Percentiles rank a stretch among this genome's conserved stretches.
Conservation (phyloP, 441 rosid species). For the Bocquillonia castaneifolia region DNA sequence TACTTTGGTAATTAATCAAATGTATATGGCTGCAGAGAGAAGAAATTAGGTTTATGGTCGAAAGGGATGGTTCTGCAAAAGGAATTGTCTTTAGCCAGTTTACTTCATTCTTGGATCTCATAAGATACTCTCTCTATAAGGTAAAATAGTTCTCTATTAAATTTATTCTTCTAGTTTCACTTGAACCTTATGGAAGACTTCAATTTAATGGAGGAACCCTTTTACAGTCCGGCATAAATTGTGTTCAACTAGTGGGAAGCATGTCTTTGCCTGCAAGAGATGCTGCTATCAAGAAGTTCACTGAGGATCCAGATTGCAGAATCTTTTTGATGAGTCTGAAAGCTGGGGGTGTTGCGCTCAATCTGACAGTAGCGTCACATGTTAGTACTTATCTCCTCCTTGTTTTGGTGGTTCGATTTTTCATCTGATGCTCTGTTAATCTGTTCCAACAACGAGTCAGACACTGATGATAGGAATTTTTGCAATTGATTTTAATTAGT, state of each 20-base stretch:
- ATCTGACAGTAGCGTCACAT: slow-evolving; percentile 92
- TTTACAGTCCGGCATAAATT: slow-evolving; percentile 68
- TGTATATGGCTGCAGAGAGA: slow-evolving; percentile 60
- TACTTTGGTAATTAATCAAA: slow-evolving; percentile 4
- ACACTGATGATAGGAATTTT: not conserved
- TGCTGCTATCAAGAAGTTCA: slow-evolving; percentile 75
- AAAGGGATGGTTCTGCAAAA: slow-evolving; percentile 96
- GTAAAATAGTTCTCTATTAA: slow-evolving; percentile 26
- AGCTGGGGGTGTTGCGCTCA: slow-evolving; percentile 95
- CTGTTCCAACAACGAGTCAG: not conserved
- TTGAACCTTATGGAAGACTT: not conserved
- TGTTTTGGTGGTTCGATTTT: not conserved
- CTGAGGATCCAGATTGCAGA: slow-evolving; percentile 82
- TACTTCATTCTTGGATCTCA: slow-evolving; percentile 93
- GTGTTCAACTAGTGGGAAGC: slow-evolving; percentile 89
- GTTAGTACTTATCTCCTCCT: slow-evolving; percentile 39
- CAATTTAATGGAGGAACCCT: slow-evolving; percentile 11
- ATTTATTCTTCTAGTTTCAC: not conserved
- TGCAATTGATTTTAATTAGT: not conserved
- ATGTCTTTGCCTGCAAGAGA: slow-evolving; percentile 79
- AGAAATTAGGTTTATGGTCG: slow-evolving; percentile 89
- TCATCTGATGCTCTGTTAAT: not conserved
- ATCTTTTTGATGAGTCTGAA: slow-evolving; percentile 89
- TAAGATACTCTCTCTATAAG: slow-evolving; percentile 73
- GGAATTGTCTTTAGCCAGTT: slow-evolving; percentile 98